These are phyloP conservation scores for Trypanosoma lewisi DNA, from an alignment of 208 protist species.

Conservation along the genomic window DNA sequence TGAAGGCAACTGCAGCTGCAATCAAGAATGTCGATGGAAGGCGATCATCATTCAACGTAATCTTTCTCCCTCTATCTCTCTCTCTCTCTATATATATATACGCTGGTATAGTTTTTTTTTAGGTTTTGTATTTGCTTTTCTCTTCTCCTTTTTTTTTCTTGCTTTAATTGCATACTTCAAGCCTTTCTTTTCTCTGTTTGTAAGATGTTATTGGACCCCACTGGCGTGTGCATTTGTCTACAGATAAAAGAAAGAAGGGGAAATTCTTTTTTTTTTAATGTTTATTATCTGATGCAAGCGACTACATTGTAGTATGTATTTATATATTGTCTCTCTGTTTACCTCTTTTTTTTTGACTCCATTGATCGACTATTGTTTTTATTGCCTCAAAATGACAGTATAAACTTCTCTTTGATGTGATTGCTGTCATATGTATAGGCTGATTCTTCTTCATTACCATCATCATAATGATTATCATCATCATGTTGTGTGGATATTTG, in stretches of 20 bases:
- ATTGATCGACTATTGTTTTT: not conserved
- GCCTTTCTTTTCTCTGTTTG: conserved; percentile 8
- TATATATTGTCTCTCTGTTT: too few species aligned
- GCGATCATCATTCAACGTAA: not conserved
- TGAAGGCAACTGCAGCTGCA: not conserved
- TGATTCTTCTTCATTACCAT: too few species aligned
- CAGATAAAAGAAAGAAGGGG: not conserved
- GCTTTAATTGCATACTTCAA: too few species aligned
- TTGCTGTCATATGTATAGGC: too few species aligned
- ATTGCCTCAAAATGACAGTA: too few species aligned
- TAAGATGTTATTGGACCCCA: not conserved
- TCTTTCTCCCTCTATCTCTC: not conserved
- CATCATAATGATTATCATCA: too few species aligned
- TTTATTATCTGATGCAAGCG: conserved; percentile 3
- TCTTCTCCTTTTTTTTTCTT: conserved; percentile 1
- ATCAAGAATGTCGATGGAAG: not conserved
- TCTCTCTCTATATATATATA: conserved; percentile 4
- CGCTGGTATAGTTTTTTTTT: too few species aligned
- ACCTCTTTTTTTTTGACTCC: not conserved
- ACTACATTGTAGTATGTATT: too few species aligned
- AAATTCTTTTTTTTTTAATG: conserved; percentile 13
- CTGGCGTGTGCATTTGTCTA: not conserved
- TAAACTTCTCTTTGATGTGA: too few species aligned
- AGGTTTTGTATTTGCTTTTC: too few species aligned
- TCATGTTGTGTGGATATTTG: too few species aligned